Evolutionary conservation across 371 early-diverging fungal species (phyloP).

Genomic region (Edhazardia aedis): DNA sequence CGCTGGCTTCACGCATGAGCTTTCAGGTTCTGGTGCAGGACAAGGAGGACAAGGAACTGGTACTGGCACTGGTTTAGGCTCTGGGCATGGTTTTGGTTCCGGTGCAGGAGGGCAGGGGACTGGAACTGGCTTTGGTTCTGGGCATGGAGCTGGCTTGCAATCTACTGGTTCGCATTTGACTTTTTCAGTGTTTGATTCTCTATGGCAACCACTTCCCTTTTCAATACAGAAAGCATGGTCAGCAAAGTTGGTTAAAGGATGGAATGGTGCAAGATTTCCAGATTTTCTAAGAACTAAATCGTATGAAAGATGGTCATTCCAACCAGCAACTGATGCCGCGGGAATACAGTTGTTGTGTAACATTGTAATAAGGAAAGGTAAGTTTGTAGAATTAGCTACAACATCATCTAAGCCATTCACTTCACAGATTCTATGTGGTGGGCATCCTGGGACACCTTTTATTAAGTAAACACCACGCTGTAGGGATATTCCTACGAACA

Average conservation of each 20-base stretch:
- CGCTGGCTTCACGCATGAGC: neutral
- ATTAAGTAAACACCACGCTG: too few species aligned
- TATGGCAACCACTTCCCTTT: neutral
- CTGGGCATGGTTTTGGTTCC: neutral
- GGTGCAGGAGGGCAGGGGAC: neutral
- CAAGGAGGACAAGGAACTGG: neutral
- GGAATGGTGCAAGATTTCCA: slow-evolving; percentile 20
- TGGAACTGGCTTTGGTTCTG: neutral
- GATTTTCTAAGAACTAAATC: slow-evolving; percentile 14
- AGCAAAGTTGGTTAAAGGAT: slow-evolving; percentile 4
- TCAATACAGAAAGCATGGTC: slow-evolving; percentile 18
- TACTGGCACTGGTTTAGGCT: neutral
- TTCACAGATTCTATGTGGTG: slow-evolving; percentile 8
- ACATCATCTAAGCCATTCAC: slow-evolving; percentile 2
- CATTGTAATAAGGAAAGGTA: neutral
- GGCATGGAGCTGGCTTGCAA: neutral
- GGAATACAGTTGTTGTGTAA: neutral
- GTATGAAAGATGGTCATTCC: slow-evolving; percentile 6
- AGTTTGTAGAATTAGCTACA: slow-evolving; percentile 5
- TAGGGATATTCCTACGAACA: too few species aligned
- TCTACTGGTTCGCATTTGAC: neutral
- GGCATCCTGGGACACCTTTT: slow-evolving; percentile 6
- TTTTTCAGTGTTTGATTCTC: too few species aligned
- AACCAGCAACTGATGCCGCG: slow-evolving; percentile 15
- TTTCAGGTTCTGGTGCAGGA: neutral